phyloP scores from a whole-genome alignment of 164 flowering plant genomes.

The Liquidambar formosana region DNA sequence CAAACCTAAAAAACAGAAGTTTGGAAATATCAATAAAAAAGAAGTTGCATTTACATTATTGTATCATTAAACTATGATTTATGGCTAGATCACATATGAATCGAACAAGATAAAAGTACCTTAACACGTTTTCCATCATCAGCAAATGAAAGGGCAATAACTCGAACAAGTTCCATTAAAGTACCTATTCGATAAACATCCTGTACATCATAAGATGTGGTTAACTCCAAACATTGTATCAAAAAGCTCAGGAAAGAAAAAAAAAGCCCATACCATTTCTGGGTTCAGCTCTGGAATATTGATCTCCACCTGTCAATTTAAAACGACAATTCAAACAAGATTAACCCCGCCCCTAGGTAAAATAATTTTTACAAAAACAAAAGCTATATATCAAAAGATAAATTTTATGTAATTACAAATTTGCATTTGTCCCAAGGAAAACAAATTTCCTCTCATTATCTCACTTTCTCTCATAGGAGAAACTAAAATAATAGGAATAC shows the following conservation, averaged over 20 bases:
- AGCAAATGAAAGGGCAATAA: conserved; percentile 85
- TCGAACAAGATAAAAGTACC: conserved; percentile 37
- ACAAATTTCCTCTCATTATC: neutral
- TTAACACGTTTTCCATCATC: conserved; percentile 95
- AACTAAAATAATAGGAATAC: too few relatives aligned
- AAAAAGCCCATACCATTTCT: conserved; percentile 61
- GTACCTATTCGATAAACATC: conserved; percentile 98
- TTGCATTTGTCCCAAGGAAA: neutral
- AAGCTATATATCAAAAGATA: neutral
- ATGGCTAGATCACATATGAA: conserved; percentile 1
- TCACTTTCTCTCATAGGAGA: too few relatives aligned
- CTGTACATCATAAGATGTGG: conserved; percentile 44
- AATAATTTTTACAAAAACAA: neutral
- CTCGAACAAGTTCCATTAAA: conserved; percentile 87
- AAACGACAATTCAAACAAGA: conserved; percentile 5
- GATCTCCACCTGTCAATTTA: conserved; percentile 68
- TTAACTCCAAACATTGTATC: conserved; percentile 14
- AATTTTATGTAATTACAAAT: neutral
- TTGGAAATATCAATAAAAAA: neutral
- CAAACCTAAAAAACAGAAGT: conserved; percentile 60
- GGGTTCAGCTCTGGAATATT: conserved; percentile 93
- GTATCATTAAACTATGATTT: neutral
- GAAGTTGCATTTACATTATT: neutral
- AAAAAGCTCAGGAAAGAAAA: conserved; percentile 2
- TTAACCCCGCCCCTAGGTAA: conserved; percentile 4